Percentiles rank a stretch among this genome's conserved stretches.
Evolutionary conservation across 169 alveolate genomes (phyloP).

Genomic region (Eimeria falciformis): DNA sequence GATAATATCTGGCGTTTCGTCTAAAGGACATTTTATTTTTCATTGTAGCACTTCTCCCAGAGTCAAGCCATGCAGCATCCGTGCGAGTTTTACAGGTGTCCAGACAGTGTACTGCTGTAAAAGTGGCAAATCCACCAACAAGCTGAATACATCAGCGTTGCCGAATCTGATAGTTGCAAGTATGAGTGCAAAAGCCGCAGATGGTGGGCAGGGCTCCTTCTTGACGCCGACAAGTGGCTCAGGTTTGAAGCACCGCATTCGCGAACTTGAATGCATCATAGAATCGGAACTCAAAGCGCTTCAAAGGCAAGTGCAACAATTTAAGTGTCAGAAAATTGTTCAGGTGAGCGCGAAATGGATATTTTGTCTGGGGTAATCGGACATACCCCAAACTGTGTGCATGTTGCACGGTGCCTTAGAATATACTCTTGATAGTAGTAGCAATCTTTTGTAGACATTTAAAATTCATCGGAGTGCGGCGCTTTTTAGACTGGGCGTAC

Average conservation of each 20-base stretch:
- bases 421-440: too few species aligned
- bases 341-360: conserved; percentile 37
- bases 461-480: background rate
- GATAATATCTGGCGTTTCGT: too few species aligned
- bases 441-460: too few species aligned
- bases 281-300: conserved; percentile 73
- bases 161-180: background rate
- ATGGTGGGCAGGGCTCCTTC: conserved; percentile 48
- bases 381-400: too few species aligned
- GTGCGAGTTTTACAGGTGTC: too few species aligned
- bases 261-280: conserved; percentile 76
- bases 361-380: too few species aligned
- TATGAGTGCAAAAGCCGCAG: background rate
- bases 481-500: conserved; percentile 41
- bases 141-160: background rate
- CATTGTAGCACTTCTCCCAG: too few species aligned
- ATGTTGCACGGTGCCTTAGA: too few species aligned
- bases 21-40: too few species aligned
- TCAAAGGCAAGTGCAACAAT: conserved; percentile 74
- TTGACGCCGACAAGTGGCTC: conserved; percentile 79
- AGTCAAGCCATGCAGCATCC: too few species aligned
- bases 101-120: too few species aligned
- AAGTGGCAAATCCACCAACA: background rate
- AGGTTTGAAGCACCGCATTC: conserved; percentile 77
- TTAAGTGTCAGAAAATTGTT: conserved; percentile 70